Percentiles rank a stretch among this genome's conserved stretches.
These are phyloP conservation scores for Fusarium sp. DNA, from an alignment of 2,329 filamentous ascomycete genomes.

Conservation along the genomic window DNA sequence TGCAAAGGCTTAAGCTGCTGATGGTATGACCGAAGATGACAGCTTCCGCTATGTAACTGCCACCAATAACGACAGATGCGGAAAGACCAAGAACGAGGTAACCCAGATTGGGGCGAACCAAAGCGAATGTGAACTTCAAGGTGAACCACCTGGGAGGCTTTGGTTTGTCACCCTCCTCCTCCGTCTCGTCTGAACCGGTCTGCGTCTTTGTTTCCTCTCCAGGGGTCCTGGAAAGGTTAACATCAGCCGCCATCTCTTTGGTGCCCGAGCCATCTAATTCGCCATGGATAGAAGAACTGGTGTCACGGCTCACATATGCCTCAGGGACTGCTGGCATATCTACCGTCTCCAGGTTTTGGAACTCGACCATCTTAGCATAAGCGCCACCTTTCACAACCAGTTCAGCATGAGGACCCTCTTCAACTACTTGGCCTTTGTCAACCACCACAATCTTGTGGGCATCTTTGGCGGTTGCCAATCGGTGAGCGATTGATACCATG, in stretches of 20 bases:
- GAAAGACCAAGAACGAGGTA: neutral
- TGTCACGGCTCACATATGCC: neutral
- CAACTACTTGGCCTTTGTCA: constrained; percentile 65
- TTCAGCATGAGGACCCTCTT: constrained; percentile 71
- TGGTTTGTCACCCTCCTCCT: neutral
- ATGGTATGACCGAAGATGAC: constrained; percentile 59
- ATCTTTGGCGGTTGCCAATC: constrained; percentile 59
- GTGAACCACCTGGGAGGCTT: neutral
- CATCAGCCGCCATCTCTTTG: neutral
- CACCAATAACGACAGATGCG: constrained; percentile 62
- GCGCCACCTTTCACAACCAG: constrained; percentile 61
- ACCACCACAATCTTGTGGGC: constrained; percentile 65
- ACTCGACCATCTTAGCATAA: constrained; percentile 62
- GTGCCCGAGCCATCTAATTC: neutral
- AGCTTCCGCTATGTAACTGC: constrained; percentile 62
- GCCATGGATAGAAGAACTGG: neutral
- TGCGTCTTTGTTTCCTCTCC: neutral
- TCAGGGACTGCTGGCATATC: neutral
- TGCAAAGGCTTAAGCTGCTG: constrained; percentile 49
- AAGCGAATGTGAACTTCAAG: constrained; percentile 24
- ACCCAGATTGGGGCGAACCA: constrained; percentile 50
- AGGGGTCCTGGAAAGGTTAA: neutral
- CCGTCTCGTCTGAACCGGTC: neutral
- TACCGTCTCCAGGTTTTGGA: neutral
- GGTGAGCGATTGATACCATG: constrained; percentile 73